phyloP scores from a whole-genome alignment of 75 land plant species.

The Picea sitchensis region DNA sequence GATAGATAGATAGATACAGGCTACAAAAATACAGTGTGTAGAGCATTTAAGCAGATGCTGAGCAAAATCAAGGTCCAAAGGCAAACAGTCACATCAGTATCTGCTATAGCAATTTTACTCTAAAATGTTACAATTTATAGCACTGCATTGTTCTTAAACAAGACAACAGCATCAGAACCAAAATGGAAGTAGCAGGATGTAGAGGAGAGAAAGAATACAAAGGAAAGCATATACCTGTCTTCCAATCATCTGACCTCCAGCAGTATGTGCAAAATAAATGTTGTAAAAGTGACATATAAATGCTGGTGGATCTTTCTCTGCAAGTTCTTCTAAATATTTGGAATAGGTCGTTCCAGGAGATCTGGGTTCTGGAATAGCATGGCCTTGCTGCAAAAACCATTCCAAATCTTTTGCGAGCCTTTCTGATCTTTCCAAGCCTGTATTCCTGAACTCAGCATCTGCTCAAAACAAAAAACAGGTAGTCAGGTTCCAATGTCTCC shows the following conservation, averaged over 20 bases:
- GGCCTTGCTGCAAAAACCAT: constrained; percentile 67
- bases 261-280: constrained; percentile 84
- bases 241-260: constrained; percentile 88
- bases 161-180: not conserved
- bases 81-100: too few species aligned
- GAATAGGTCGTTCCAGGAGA: constrained; percentile 65
- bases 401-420: constrained; percentile 71
- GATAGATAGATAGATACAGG: too few species aligned
- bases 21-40: too few species aligned
- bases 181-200: not conserved
- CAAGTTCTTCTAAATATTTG: constrained; percentile 61
- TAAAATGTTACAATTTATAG: not conserved
- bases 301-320: constrained; percentile 72
- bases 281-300: constrained; percentile 94
- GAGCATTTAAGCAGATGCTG: too few species aligned
- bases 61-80: too few species aligned
- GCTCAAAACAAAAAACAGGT: constrained; percentile 6
- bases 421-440: constrained; percentile 79
- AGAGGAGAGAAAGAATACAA: not conserved
- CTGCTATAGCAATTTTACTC: too few species aligned
- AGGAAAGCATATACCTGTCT: constrained; percentile 55
- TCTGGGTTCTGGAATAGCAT: constrained; percentile 79
- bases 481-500: not conserved
- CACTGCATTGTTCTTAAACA: not conserved
- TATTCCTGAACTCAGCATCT: constrained; percentile 86